Evolutionary conservation across 306 rosid species (phyloP).

Genomic region (Astragalus glycyphyllos): DNA sequence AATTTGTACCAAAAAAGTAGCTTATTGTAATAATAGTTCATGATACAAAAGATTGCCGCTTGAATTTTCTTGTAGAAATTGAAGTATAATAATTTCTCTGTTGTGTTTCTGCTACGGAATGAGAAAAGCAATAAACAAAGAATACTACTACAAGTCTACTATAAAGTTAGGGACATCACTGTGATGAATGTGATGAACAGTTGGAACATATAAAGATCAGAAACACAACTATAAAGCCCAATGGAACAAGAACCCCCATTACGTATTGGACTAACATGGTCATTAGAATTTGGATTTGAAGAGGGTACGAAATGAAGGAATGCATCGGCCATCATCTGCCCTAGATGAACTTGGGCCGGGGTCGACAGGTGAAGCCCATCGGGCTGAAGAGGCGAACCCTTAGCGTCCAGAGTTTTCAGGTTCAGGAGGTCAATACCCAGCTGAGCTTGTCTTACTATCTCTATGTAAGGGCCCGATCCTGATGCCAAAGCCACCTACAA

Average conservation of each 20-base stretch:
- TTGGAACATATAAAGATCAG: background rate
- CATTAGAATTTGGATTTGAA: background rate
- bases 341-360: slow-evolving; percentile 63
- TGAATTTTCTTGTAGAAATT: background rate
- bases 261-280: slow-evolving; percentile 3
- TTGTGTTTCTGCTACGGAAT: background rate
- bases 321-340: slow-evolving; percentile 59
- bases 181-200: slow-evolving; percentile 26
- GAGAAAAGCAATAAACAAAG: background rate
- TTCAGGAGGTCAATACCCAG: slow-evolving; percentile 58
- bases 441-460: slow-evolving; percentile 68
- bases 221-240: background rate
- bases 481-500: slow-evolving; percentile 76
- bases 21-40: background rate
- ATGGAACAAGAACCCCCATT: slow-evolving; percentile 5
- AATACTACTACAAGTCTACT: slow-evolving; percentile 3
- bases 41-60: slow-evolving; percentile 5
- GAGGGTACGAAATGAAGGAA: slow-evolving; percentile 56
- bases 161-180: background rate
- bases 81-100: background rate
- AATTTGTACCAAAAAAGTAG: background rate
- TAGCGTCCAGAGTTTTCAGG: slow-evolving; percentile 64
- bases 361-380: slow-evolving; percentile 71
- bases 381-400: slow-evolving; percentile 56
- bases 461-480: slow-evolving; percentile 57